Evolutionary conservation across 1,284 basidiomycete species (phyloP), one percentile per base, ranked within the genome.

Genomic region (Cutaneotrichosporon cutaneum): DNA sequence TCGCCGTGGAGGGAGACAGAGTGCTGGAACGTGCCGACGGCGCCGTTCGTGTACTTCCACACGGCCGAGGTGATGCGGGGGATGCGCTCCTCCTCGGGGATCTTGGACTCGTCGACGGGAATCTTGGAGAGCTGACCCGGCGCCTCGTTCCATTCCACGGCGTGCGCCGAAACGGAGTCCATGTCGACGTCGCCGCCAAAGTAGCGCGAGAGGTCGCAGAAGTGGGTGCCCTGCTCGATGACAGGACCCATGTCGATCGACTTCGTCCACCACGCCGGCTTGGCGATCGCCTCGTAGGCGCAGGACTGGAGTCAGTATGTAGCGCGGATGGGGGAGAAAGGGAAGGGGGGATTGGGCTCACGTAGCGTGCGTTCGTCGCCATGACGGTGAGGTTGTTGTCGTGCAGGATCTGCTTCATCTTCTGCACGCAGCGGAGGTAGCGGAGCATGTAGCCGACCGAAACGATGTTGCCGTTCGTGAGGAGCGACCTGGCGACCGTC

Each of bases 251-350:
- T 79, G 64, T 77, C 77, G 61, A 76, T 90, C 26, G 88, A 86
- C 82, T 98, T 98, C 85, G 94, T 90, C 95, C 96, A 99, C 95
- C 96, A 96, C 70, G 94, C 91, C 9, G 87, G 87, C 82, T 96
- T 96, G 47, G 87, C 87, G 68, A 95, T 94, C 24, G 87, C 83
- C 79, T 92, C 87, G 75, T 51, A 51, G 3, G 48, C 48, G 48
- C 48, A 51, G 4, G 48, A 51, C 48, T 51, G 26, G 8, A 27
- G 76, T 75, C 32, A 58, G 54, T 5, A 47, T 9, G 30, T 4
- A 30, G 30, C 30, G 30, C 4, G 30, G 5, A 9, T 30, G 30
- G 30, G 30, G 30, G 30, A 30, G 30, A 30, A 9, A 30, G 30
- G 30, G 30, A 30, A 30, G 32, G 33, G 4, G 3, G n/a, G 21